These are phyloP conservation scores for Penicillium paxilli DNA, from an alignment of 495 filamentous ascomycete genomes.

Conservation along the genomic window DNA sequence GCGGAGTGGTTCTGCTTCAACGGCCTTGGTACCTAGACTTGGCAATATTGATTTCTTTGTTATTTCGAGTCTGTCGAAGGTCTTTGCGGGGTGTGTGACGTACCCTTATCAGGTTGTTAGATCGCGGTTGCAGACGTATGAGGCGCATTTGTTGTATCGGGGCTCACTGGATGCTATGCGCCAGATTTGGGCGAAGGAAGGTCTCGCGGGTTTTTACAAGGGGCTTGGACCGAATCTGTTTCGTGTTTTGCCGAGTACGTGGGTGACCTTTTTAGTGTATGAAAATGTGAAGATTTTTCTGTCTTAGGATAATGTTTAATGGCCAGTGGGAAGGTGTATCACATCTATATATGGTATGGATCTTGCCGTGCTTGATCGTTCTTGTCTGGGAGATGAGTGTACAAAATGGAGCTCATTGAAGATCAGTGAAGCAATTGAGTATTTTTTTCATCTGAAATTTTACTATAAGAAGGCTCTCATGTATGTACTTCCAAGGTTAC, in stretches of 20 bases:
- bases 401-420: too few relatives aligned
- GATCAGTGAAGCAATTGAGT: too few relatives aligned
- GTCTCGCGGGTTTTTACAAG: conserved; percentile 84
- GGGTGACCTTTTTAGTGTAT: conserved; percentile 97
- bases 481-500: too few relatives aligned
- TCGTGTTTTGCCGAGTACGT: conserved; percentile 88
- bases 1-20: too few relatives aligned
- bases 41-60: conserved; percentile 75
- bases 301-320: neutral
- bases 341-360: too few relatives aligned
- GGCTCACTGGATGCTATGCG: conserved; percentile 68
- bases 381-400: too few relatives aligned
- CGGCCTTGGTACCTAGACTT: conserved; percentile 39
- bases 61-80: conserved; percentile 78
- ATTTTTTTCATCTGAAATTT: too few relatives aligned
- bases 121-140: conserved; percentile 83
- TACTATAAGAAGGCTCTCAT: too few relatives aligned
- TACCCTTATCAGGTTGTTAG: conserved; percentile 95
- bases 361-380: too few relatives aligned
- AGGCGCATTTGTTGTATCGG: conserved; percentile 63
- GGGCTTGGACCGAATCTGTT: conserved; percentile 85
- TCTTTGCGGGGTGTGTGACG: conserved; percentile 81
- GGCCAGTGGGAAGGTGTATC: too few relatives aligned
- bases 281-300: conserved; percentile 76
- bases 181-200: conserved; percentile 77